Conservation (phyloP, 176 grass and related monocot species). For the Dactylis glomerata region DNA sequence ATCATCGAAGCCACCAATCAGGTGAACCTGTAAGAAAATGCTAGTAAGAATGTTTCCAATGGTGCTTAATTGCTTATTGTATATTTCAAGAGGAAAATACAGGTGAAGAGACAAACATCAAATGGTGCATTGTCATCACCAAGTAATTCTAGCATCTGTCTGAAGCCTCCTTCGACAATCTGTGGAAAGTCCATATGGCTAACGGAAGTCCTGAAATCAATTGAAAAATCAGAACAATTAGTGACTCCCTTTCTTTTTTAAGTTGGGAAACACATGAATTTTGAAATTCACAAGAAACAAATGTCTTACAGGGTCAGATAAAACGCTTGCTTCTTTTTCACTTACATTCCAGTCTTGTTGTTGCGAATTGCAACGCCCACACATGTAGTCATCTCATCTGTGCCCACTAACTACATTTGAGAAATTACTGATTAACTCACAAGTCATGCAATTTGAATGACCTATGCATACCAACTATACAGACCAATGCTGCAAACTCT, state of each 20-base stretch:
- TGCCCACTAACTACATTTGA: slow-evolving; percentile 66
- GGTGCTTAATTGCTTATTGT: background rate
- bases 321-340: slow-evolving; percentile 41
- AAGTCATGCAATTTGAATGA: background rate
- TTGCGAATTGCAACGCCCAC: slow-evolving; percentile 78
- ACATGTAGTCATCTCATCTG: slow-evolving; percentile 91
- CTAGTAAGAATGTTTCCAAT: slow-evolving; percentile 28
- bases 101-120: slow-evolving; percentile 72
- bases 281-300: slow-evolving; percentile 15
- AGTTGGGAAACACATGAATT: background rate
- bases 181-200: slow-evolving; percentile 87
- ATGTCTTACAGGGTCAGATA: slow-evolving; percentile 41
- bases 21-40: slow-evolving; percentile 63
- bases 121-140: slow-evolving; percentile 52
- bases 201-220: slow-evolving; percentile 60
- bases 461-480: too few relatives aligned
- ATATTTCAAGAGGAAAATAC: slow-evolving; percentile 13
- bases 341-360: slow-evolving; percentile 88
- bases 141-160: slow-evolving; percentile 80
- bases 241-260: background rate
- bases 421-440: slow-evolving; percentile 18
- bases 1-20: slow-evolving; percentile 81
- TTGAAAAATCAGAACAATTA: slow-evolving; percentile 17
- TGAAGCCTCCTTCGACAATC: slow-evolving; percentile 65
- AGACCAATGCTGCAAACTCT: background rate